Base-by-base conservation (phyloP, 352 stramenopile species). In the Phytopythium montanum region DNA sequence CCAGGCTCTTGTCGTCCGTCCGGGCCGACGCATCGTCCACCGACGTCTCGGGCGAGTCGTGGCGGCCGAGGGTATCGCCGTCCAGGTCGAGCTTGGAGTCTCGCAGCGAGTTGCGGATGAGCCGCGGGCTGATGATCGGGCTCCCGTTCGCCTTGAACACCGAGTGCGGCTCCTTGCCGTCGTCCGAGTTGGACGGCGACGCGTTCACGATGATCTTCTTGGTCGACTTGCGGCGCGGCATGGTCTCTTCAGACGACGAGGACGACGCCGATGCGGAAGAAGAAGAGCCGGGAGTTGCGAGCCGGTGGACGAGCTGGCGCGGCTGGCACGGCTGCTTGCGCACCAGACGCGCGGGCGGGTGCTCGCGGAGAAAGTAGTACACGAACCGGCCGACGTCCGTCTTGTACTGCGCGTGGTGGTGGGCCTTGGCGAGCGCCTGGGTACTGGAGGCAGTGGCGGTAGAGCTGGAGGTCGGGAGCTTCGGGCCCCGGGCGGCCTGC, bases 91-190 rank as follows among this genome's bases (percentile, higher is more conserved):
- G 81, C 50, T 83, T 69, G 28, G 78, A 69, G 56, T 88, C 81
- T 12, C 73, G 71, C 23, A 90, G 67, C 21, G 72, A 86, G 59
- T 86, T 84, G 51, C 75, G 76, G 64, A 90, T 88, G 14, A 76
- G 79, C 1, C 79, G 63, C n/a, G 81, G 81, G 48, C 81, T 91
- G 52, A 89, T 84, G 41, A 84, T 89, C 18, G 76, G 73, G 38
- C 65, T 81, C 45, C 76, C 76, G 51, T 85, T 84, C 39, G 72
- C 65, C 59, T 78, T 79, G 54, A 88, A 82, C n/a, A 85, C 68
- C 54, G 76, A 64, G 42, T 84, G 73, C 44, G 68, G 59, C 51
- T 81, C 75, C n/a, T 64, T 62, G 34, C 75, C 67, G 0, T n/a
- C 45, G 8, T 36, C 21, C 2, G 67, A 57, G 34, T 70, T 61